These are phyloP conservation scores for Trichoderma aggressivum DNA, from an alignment of 2,329 filamentous ascomycete genomes.

Conservation along the genomic window DNA sequence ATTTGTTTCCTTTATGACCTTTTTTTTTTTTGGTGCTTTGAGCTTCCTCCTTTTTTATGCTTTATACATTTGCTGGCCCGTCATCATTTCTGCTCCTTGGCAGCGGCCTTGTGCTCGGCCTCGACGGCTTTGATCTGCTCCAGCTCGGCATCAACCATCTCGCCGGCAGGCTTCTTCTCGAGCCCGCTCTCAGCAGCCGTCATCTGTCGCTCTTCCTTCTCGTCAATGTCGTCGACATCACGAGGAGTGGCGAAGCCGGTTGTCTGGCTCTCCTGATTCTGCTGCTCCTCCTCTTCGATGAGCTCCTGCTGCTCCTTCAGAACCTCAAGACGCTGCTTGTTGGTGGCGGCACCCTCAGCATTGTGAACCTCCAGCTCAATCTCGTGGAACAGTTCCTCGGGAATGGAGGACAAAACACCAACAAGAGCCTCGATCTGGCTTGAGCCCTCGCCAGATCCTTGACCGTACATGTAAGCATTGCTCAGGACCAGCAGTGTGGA, in stretches of 20 bases:
- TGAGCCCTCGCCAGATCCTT: slow-evolving; percentile 81
- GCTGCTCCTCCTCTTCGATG: slow-evolving; percentile 94
- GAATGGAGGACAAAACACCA: slow-evolving; percentile 88
- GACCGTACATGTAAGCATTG: slow-evolving; percentile 96
- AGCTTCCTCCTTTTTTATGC: slow-evolving; percentile 23
- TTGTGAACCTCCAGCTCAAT: slow-evolving; percentile 98
- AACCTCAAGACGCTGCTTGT: slow-evolving; percentile 97
- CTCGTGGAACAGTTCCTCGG: slow-evolving; percentile 98
- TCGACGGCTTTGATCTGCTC: slow-evolving; percentile 39
- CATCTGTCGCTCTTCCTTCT: slow-evolving; percentile 72
- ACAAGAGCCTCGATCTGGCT: slow-evolving; percentile 91
- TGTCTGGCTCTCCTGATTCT: slow-evolving; percentile 76
- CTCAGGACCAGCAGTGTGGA: slow-evolving; percentile 92
- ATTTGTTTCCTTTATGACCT: slow-evolving; percentile 22
- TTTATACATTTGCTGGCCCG: slow-evolving; percentile 35
- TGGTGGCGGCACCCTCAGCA: slow-evolving; percentile 93
- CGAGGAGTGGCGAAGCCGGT: slow-evolving; percentile 72
- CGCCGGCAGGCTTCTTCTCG: slow-evolving; percentile 48
- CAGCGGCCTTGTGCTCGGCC: slow-evolving; percentile 27
- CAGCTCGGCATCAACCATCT: slow-evolving; percentile 54
- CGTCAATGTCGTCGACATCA: slow-evolving; percentile 90
- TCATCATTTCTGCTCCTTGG: slow-evolving; percentile 39
- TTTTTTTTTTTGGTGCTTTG: slow-evolving; percentile 18
- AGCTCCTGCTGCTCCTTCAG: slow-evolving; percentile 98
- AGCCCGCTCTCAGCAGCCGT: slow-evolving; percentile 47